These are phyloP conservation scores for Dipteronia sinensis DNA, from an alignment of 345 rosid species.

Conservation along the genomic window DNA sequence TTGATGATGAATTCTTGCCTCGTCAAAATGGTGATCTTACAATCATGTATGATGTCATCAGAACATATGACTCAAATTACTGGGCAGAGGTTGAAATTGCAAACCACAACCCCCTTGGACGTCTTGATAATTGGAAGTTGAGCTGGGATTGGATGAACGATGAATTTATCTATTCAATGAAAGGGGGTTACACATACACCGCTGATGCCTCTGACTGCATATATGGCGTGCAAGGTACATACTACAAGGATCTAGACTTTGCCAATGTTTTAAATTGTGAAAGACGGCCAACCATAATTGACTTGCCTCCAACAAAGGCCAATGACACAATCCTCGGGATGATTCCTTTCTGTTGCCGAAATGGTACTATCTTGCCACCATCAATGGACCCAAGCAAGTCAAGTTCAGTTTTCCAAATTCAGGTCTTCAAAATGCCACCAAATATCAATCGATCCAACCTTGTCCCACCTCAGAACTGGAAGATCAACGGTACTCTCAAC, in stretches of 20 bases:
- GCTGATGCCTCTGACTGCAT: conserved; percentile 84
- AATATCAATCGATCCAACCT: conserved; percentile 69
- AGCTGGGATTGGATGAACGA: conserved; percentile 94
- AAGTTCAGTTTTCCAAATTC: conserved; percentile 73
- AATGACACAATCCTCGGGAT: conserved; percentile 72
- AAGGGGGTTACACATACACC: conserved; percentile 82
- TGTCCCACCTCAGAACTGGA: conserved; percentile 83
- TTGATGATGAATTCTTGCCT: conserved; percentile 63
- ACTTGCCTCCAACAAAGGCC: conserved; percentile 82
- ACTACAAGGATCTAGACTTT: conserved; percentile 61
- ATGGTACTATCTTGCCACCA: conserved; percentile 83
- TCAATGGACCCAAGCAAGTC: conserved; percentile 85
- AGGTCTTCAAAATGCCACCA: conserved; percentile 94
- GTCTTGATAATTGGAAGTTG: conserved; percentile 93
- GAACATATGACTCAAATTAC: conserved; percentile 75
- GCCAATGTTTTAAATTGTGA: conserved; percentile 75
- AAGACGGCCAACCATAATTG: conserved; percentile 78
- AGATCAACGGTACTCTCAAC: conserved; percentile 74
- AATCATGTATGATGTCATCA: conserved; percentile 84
- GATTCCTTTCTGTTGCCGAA: conserved; percentile 80
- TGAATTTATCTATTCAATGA: conserved; percentile 79
- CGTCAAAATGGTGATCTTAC: conserved; percentile 88
- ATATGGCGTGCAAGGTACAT: conserved; percentile 67
- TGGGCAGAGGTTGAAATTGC: conserved; percentile 77
- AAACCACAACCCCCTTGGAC: conserved; percentile 90